phyloP scores from a whole-genome alignment of 345 rosid species.

The Citrus unshiu region DNA sequence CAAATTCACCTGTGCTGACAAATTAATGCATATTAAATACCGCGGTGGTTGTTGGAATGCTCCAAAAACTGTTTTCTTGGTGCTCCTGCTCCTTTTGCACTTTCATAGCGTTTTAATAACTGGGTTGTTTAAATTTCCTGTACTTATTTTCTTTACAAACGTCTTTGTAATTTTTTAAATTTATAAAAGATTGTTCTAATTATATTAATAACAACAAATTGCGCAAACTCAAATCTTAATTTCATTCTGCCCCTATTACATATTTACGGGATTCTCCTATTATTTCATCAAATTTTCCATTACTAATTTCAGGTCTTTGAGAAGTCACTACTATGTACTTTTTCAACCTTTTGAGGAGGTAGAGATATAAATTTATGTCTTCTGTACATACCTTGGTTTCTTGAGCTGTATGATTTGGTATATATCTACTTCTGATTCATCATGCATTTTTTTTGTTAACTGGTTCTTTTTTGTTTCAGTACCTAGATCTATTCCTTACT shows the following conservation, averaged over 20 bases:
- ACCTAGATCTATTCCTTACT: too few species aligned
- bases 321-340: slow-evolving; percentile 67
- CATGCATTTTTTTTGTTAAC: too few species aligned
- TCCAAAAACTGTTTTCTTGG: neutral
- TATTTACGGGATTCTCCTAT: neutral
- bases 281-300: slow-evolving; percentile 14
- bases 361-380: too few species aligned
- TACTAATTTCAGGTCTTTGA: slow-evolving; percentile 64
- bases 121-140: neutral
- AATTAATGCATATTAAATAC: too few species aligned
- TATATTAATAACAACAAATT: neutral
- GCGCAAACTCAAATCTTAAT: neutral
- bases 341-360: neutral
- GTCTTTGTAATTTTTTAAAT: neutral
- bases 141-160: neutral
- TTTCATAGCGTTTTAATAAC: neutral
- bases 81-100: neutral
- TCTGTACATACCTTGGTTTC: too few species aligned
- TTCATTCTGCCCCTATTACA: neutral
- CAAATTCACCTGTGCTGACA: too few species aligned
- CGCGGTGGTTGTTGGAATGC: too few species aligned
- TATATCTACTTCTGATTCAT: too few species aligned
- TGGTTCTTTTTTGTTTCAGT: too few species aligned
- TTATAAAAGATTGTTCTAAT: neutral
- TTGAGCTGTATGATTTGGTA: too few species aligned